Percentiles rank a stretch among this genome's conserved stretches.
Conservation (phyloP, 768 basidiomycete genomes). For the Hygrocybe punicea region DNA sequence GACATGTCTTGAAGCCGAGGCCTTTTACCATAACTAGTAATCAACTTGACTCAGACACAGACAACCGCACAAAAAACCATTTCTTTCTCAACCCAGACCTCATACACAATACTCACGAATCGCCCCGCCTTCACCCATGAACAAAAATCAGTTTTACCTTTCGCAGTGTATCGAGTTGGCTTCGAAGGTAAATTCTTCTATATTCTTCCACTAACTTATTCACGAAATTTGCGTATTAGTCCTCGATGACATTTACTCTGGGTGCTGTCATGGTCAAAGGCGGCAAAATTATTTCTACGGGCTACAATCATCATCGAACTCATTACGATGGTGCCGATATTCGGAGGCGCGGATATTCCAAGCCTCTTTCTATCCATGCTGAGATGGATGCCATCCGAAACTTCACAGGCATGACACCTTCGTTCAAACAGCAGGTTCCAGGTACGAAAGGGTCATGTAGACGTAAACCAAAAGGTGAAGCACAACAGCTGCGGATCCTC, state of each 20-base stretch:
- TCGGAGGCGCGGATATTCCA: slow-evolving; percentile 37
- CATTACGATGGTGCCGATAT: slow-evolving; percentile 49
- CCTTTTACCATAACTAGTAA: no score
- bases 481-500: neutral
- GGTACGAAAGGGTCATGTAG: slow-evolving; percentile 7
- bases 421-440: slow-evolving; percentile 55
- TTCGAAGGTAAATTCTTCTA: slow-evolving; percentile 33
- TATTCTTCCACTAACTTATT: neutral
- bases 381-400: slow-evolving; percentile 60
- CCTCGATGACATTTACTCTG: slow-evolving; percentile 46
- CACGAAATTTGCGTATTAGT: slow-evolving; percentile 18
- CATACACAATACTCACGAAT: no score
- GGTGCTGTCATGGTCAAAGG: slow-evolving; percentile 50
- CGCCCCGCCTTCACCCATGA: slow-evolving; percentile 27
- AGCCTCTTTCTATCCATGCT: slow-evolving; percentile 49
- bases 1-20: no score
- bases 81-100: no score
- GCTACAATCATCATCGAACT: slow-evolving; percentile 53
- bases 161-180: slow-evolving; percentile 49
- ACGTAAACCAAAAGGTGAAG: slow-evolving; percentile 16
- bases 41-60: no score
- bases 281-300: slow-evolving; percentile 51
- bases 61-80: no score
- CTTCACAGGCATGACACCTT: slow-evolving; percentile 47
- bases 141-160: slow-evolving; percentile 50